Base-by-base conservation (phyloP, 768 basidiomycete species). In the Leucogyrophana mollusca region DNA sequence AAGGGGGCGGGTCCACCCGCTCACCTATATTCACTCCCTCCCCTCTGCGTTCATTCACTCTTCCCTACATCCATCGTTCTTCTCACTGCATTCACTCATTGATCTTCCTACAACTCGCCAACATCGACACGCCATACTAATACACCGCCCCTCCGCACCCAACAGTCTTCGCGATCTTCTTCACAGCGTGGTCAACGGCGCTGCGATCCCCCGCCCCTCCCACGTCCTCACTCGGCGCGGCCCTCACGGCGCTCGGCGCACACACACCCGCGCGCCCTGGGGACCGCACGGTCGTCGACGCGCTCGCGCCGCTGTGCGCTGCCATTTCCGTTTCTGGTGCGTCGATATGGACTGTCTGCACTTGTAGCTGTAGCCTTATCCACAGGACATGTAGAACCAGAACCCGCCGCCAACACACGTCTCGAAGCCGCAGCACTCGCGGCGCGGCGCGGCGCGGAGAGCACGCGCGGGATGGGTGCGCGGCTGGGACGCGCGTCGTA, bases 211-310 rank as follows among this genome's bases (percentile, higher is more conserved):
- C 25, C 10, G 6, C 11, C 34, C 18, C 10, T 30, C 6, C 3
- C 17, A 13, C 44, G 34, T 51, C 49, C 30, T 50, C 61, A 5
- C 55, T 69, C 23, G 23, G 52, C 5, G 42, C 44, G 9, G 69
- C 72, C 3, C 48, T 72, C 1, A 18, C 47, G 4, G 58, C 69
- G 2, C 58, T 76, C 7, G 52, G 59, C 2, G 57, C 58, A 32
- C 66, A 81, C 58, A 80, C 78, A 1, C 73, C 77, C 1, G 80
- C 79, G 6, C 65, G 74, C 57, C 69, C 67, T 3, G 79, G 79
- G 0, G 78, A 80, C 37, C 71, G 79, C n/a, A 83, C 79, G 1
- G 60, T 82, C 38, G 67, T 83, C 22, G 80, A 83, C 45, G 76
- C 80, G 0, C 66, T 83, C 6, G 51, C 58, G 13, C 73, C 78